phyloP scores from a whole-genome alignment of 1,139 yeast genomes.

The Kodamaea derodonti region DNA sequence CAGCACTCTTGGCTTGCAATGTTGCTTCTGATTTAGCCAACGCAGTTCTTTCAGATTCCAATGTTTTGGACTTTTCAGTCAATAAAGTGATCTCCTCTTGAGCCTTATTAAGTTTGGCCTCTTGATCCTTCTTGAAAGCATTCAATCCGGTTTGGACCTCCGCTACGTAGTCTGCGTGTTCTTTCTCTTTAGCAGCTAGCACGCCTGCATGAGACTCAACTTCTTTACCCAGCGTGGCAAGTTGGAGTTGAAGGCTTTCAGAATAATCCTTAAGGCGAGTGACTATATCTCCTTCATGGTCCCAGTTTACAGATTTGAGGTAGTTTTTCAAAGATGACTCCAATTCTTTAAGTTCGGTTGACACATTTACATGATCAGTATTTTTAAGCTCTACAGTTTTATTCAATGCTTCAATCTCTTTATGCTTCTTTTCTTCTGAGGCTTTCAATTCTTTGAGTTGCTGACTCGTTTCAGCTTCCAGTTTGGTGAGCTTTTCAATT shows the following conservation, averaged over 20 bases:
- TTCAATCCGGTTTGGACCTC: slow-evolving; percentile 1
- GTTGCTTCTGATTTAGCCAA: background rate
- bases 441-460: slow-evolving; percentile 1
- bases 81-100: background rate
- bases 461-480: slow-evolving; percentile 1
- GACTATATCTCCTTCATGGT: slow-evolving; percentile 1
- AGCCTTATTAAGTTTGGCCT: background rate
- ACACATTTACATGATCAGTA: slow-evolving; percentile 1
- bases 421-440: slow-evolving; percentile 2
- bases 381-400: slow-evolving; percentile 15
- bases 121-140: background rate
- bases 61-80: background rate
- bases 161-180: slow-evolving; percentile 2
- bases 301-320: background rate
- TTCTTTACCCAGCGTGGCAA: background rate
- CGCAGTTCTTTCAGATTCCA: slow-evolving; percentile 1
- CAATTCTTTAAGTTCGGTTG: slow-evolving; percentile 3
- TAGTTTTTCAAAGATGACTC: background rate
- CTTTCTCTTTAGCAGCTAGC: background rate
- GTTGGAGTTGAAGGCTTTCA: background rate
- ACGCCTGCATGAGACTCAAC: background rate
- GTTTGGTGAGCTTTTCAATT: slow-evolving; percentile 2
- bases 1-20: background rate
- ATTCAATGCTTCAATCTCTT: slow-evolving; percentile 2
- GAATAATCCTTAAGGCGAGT: background rate